A percentile compares a stretch with the other conserved stretches of the same genome.
phyloP scores from a whole-genome alignment of 208 protist genomes.

The Leishmania mexicana region DNA sequence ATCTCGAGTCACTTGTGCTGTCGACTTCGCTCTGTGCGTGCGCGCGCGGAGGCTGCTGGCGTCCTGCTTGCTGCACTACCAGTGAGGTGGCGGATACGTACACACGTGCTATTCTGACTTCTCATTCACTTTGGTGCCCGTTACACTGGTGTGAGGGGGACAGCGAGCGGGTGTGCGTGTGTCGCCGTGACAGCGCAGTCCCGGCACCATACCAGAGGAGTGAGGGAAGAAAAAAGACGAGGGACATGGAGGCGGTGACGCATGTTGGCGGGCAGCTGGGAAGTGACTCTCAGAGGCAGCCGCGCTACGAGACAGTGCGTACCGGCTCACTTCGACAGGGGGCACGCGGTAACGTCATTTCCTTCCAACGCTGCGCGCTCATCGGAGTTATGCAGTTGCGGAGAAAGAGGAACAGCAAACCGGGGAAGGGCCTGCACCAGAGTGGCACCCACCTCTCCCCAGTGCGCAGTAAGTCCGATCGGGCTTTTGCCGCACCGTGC shows the following conservation, averaged over 20 bases:
- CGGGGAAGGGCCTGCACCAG: neutral
- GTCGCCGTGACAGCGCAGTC: neutral
- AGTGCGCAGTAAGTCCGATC: neutral
- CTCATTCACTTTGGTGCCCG: neutral
- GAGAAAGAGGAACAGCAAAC: neutral
- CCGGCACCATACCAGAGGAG: neutral
- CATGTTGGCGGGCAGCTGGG: neutral
- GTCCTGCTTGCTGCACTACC: neutral
- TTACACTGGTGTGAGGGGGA: neutral
- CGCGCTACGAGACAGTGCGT: neutral
- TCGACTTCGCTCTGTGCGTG: neutral
- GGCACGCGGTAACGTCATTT: neutral
- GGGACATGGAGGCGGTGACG: constrained; percentile 5
- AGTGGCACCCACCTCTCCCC: too few relatives aligned
- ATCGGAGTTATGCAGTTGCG: neutral
- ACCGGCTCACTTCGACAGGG: neutral
- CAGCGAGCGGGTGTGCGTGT: neutral
- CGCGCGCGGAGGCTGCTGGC: neutral
- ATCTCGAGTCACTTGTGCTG: neutral
- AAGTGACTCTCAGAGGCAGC: neutral
- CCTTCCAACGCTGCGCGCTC: too few relatives aligned
- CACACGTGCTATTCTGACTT: neutral
- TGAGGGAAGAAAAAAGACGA: neutral
- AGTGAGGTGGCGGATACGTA: neutral
- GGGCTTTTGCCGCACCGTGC: neutral